Evolutionary conservation across 2,329 filamentous ascomycete species (phyloP), one percentile per base, ranked within the genome.

Genomic region (Byssothecium circinans): DNA sequence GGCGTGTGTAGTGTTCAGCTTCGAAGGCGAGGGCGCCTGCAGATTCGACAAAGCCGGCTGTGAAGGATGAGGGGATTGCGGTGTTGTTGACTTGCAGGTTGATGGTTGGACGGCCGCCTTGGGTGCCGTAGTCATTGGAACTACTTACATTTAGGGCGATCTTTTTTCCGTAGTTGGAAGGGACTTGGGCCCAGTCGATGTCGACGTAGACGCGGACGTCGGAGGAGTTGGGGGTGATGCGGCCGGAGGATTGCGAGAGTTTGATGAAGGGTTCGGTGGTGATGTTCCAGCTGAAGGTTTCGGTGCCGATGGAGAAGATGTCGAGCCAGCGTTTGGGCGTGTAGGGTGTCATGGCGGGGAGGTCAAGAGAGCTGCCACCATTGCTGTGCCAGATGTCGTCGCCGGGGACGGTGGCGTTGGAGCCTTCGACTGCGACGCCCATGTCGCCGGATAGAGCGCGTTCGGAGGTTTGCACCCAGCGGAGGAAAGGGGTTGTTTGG

Each of bases 351-450:
- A 69, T 62, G 19, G 56, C 53, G 0, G 61, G 62, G 0, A 71
- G 52, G 32, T 63, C 60, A 17, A 71, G 57, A 3, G 61, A 65
- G 23, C 54, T 49, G 7, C 58, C 67, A 4, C 78, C 83, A 18
- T 75, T 69, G 18, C 63, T 56, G 60, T 86, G 84, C 67, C 76
- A 86, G 49, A 72, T 75, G 67, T 87, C 84, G 53, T 88, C 85
- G 19, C 86, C 85, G 0, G 84, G 83, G 5, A 88, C 80, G 0
- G 82, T 83, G 1, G 83, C 85, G 53, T 87, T 87, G 50, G 77
- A 80, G 1, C 81, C 84, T 61, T 89, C 84, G 1, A 87, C 76
- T 1, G 81, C 74, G 36, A 89, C 73, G 18, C 84, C 83, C 45
- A 89, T 73, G 44, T 84, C 77, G 7, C 86, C 86, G 0, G 81